Percentiles rank a stretch among this genome's conserved stretches.
Conservation (phyloP, 345 rosid genomes). For the Brassica cretica region DNA sequence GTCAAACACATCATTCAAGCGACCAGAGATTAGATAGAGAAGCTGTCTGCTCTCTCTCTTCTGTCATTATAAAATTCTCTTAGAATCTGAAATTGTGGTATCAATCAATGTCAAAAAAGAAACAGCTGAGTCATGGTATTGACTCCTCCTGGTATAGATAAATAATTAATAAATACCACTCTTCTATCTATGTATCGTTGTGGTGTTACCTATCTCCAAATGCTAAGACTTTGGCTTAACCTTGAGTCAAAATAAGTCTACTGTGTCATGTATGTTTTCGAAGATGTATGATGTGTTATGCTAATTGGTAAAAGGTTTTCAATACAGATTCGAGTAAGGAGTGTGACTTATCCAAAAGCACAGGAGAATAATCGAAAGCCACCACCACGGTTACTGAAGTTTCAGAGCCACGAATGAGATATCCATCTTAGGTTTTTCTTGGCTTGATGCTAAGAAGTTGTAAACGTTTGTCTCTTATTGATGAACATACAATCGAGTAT, state of each 20-base stretch:
- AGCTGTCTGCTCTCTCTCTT: constrained; percentile 79
- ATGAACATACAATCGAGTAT: too few relatives aligned
- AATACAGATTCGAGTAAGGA: constrained; percentile 38
- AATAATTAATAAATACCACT: constrained; percentile 21
- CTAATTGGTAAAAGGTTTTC: constrained; percentile 32
- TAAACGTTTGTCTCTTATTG: too few relatives aligned
- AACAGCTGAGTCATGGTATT: constrained; percentile 26
- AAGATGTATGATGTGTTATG: constrained; percentile 17
- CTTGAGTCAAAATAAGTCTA: not conserved
- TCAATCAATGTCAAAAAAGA: constrained; percentile 11
- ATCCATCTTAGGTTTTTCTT: constrained; percentile 51
- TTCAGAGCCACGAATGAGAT: not conserved
- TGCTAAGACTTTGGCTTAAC: not conserved
- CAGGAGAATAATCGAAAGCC: constrained; percentile 31
- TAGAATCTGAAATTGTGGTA: constrained; percentile 11
- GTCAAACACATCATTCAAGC: constrained; percentile 39
- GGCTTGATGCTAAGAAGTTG: constrained; percentile 32
- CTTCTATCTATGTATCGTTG: constrained; percentile 11
- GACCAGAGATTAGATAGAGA: constrained; percentile 41
- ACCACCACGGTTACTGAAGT: constrained; percentile 18
- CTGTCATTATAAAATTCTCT: constrained; percentile 49
- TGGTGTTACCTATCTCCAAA: not conserved
- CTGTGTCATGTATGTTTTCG: constrained; percentile 12
- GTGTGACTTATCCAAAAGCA: constrained; percentile 26
- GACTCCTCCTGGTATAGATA: constrained; percentile 20